These are phyloP conservation scores for Cyclotella choctawhatcheeana DNA, from an alignment of 108 stramenopile genomes.

Conservation along the genomic window DNA sequence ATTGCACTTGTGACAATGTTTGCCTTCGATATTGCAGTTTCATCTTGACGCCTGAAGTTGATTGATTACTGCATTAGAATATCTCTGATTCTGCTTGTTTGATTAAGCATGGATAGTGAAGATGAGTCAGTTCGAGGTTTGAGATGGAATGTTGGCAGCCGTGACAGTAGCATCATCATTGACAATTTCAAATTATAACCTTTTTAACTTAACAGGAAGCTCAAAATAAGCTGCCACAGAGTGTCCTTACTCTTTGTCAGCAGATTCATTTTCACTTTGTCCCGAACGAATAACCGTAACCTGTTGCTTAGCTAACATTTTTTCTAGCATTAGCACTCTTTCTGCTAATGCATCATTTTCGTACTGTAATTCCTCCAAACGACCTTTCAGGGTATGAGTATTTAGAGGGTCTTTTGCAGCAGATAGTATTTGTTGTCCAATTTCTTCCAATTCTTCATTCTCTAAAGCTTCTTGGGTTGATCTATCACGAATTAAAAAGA, in stretches of 20 bases:
- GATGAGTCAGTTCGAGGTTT: no score
- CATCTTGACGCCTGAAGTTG: no score
- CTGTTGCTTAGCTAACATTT: conserved; percentile 50
- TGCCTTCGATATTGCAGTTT: no score
- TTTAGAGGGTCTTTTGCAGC: conserved; percentile 62
- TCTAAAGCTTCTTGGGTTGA: conserved; percentile 56
- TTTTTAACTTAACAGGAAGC: neutral
- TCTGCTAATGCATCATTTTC: conserved; percentile 51
- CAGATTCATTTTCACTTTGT: neutral
- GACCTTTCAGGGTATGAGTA: conserved; percentile 49
- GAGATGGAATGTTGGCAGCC: no score
- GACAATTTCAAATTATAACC: neutral
- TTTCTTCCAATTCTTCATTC: conserved; percentile 61
- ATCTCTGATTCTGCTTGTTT: neutral
- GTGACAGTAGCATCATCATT: no score
- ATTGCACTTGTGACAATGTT: no score
- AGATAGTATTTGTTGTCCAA: conserved; percentile 57
- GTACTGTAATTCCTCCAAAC: conserved; percentile 58
- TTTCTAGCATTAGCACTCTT: conserved; percentile 56
- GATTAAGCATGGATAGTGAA: no score
- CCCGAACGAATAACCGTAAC: conserved; percentile 46
- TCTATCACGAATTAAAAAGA: conserved; percentile 58
- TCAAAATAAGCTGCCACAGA: no score
- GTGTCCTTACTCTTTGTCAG: no score
- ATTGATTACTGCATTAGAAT: neutral